A percentile compares a stretch with the other conserved stretches of the same genome.
phyloP scores from a whole-genome alignment of 1,284 basidiomycete species.

The Xerocomus nothofagi region DNA sequence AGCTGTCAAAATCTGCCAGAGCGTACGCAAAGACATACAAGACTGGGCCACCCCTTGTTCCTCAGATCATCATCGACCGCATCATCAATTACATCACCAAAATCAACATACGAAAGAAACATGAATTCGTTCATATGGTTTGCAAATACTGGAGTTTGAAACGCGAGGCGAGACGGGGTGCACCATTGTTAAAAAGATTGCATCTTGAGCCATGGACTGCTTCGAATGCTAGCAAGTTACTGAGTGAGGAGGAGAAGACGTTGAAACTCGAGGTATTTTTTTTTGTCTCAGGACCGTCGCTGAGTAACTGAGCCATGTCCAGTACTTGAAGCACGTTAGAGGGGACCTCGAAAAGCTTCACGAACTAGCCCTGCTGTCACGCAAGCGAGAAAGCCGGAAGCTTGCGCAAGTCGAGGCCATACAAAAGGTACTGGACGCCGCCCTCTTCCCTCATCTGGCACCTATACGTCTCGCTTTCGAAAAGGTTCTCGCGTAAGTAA shows the following conservation, averaged over 20 bases:
- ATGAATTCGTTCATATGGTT: slow-evolving; percentile 74
- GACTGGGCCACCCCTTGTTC: slow-evolving; percentile 75
- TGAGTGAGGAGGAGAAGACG: slow-evolving; percentile 82
- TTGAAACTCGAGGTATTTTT: slow-evolving; percentile 77
- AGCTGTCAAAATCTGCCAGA: slow-evolving; percentile 68
- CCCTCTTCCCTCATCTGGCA: slow-evolving; percentile 69
- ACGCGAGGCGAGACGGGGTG: slow-evolving; percentile 88
- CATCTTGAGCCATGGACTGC: slow-evolving; percentile 99
- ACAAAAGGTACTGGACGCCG: slow-evolving; percentile 62
- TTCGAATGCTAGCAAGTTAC: slow-evolving; percentile 56
- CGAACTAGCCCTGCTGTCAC: slow-evolving; percentile 68
- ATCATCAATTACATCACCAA: slow-evolving; percentile 79
- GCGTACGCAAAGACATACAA: slow-evolving; percentile 82
- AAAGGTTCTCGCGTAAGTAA: slow-evolving; percentile 65
- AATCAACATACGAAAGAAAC: slow-evolving; percentile 74
- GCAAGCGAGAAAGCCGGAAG: slow-evolving; percentile 86
- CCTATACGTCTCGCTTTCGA: slow-evolving; percentile 68
- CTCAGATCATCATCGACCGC: slow-evolving; percentile 70
- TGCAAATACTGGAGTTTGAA: slow-evolving; percentile 98
- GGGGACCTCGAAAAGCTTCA: slow-evolving; percentile 79
- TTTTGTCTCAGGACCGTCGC: not conserved
- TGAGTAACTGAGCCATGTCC: slow-evolving; percentile 16
- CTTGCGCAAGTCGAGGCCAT: slow-evolving; percentile 71
- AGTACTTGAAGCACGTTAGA: slow-evolving; percentile 73
- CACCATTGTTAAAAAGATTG: slow-evolving; percentile 89